Evolutionary conservation across 441 rosid species (phyloP), one percentile per base, ranked within the genome.

Genomic region (Cnidoscolus chayamansa): DNA sequence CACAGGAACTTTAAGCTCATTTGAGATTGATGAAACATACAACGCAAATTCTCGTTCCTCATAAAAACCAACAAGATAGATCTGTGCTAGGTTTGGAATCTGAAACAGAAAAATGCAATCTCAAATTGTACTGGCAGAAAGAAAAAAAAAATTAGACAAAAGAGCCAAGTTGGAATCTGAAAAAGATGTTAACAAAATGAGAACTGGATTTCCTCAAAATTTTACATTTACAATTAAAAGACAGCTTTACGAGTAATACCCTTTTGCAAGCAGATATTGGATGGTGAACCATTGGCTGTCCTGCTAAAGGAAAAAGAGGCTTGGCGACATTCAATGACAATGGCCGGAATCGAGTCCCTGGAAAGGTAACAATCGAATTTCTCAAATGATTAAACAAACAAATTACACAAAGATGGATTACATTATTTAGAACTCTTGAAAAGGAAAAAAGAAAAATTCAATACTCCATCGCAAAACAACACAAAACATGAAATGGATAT

Each of bases 241-340:
- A 45, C 31, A 9, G 68, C 67, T 56, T 10, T 12, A n/a, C 55
- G 32, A 62, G 54, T 30, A 84, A 47, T 70, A 90, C 98, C 94
- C 81, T 85, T 84, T 86, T 91, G 82, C 98, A 94, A 79, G 96
- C 96, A 78, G 93, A 90, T 15, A 94, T 91, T 35, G 96, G 97
- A 86, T 94, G 98, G 72, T 90, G 97, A 79, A 90, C 89, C 97
- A 91, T 93, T 1, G 96, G 91, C 74, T 93, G 96, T n/a, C 97
- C 96, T 12, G 95, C 97, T 73, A 94, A 79, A 56, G 95, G 97
- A 75, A 94, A 89, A 66, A 91, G 80, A 1, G 97, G 97, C 84
- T 94, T 87, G 3, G 94, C 92, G 0, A 85, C 84, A 74, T 90
- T 88, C 84, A 94, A 84, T 1, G 98, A 93, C 58, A 91, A 79